Percentiles rank a stretch among this genome's conserved stretches.
Evolutionary conservation across 768 basidiomycete genomes (phyloP).

Genomic region (Boletus speciosus): DNA sequence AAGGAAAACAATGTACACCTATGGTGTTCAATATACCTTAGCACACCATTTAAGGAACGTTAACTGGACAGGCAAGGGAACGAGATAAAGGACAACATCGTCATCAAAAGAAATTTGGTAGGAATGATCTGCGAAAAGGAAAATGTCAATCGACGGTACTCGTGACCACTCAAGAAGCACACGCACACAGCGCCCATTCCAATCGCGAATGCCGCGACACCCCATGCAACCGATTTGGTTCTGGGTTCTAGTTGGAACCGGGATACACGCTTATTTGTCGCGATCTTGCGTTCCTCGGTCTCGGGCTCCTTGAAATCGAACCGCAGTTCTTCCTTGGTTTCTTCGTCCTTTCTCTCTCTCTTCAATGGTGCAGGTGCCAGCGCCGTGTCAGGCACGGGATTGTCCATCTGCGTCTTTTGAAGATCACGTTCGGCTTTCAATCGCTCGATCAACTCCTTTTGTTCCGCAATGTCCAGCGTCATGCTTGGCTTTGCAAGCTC

Average conservation of each 20-base stretch:
- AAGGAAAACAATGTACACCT: conserved; percentile 13
- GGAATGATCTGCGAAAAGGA: conserved; percentile 40
- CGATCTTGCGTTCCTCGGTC: conserved; percentile 51
- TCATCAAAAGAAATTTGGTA: conserved; percentile 60
- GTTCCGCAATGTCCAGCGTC: conserved; percentile 71
- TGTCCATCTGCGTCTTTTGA: conserved; percentile 25
- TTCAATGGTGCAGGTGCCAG: conserved; percentile 38
- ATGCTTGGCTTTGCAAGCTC: conserved; percentile 62
- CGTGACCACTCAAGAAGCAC: background rate
- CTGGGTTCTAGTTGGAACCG: conserved; percentile 58
- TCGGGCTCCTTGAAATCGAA: conserved; percentile 74
- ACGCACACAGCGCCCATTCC: conserved; percentile 80
- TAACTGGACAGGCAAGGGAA: conserved; percentile 4
- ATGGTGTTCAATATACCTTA: conserved; percentile 20
- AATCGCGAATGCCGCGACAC: conserved; percentile 77
- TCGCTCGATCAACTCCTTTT: conserved; percentile 69
- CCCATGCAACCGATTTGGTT: conserved; percentile 79
- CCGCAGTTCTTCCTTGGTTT: conserved; percentile 45
- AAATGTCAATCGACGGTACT: background rate
- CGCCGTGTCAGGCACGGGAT: conserved; percentile 3
- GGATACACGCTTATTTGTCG: conserved; percentile 61
- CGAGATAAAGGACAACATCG: conserved; percentile 12
- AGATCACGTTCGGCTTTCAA: conserved; percentile 62
- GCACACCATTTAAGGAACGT: conserved; percentile 13
- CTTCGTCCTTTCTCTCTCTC: conserved; percentile 44